Percentiles rank a stretch among this genome's conserved stretches.
Evolutionary conservation across 2,329 filamentous ascomycete genomes (phyloP).

Genomic region (Phoma herbarum): DNA sequence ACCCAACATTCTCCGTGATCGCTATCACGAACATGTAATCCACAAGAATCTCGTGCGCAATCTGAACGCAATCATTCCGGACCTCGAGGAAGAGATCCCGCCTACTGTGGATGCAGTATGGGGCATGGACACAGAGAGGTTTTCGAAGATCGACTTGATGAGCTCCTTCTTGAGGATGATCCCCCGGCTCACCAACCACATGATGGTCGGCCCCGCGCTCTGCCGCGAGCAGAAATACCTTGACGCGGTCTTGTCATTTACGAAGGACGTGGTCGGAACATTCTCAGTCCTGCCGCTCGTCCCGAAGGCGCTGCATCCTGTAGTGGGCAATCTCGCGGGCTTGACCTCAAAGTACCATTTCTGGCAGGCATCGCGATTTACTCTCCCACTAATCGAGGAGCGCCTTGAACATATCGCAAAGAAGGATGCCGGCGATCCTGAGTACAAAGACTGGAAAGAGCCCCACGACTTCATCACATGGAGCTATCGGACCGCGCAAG

Average conservation of each 20-base stretch:
- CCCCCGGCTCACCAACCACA: constrained; percentile 54
- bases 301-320: constrained; percentile 59
- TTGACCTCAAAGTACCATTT: constrained; percentile 60
- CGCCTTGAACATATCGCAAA: constrained; percentile 59
- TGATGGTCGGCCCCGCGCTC: constrained; percentile 56
- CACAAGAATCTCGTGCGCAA: constrained; percentile 53
- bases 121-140: constrained; percentile 50
- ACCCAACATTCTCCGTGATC: constrained; percentile 46
- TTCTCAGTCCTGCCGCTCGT: constrained; percentile 55
- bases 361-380: constrained; percentile 53
- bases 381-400: constrained; percentile 60
- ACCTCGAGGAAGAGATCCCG: constrained; percentile 51
- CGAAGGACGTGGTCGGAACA: constrained; percentile 56
- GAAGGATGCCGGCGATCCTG: constrained; percentile 54
- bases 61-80: constrained; percentile 50
- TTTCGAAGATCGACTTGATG: constrained; percentile 49
- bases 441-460: constrained; percentile 53
- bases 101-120: constrained; percentile 45
- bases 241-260: constrained; percentile 59
- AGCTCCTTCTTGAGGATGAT: constrained; percentile 52
- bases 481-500: constrained; percentile 62
- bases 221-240: constrained; percentile 60
- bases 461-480: constrained; percentile 68
- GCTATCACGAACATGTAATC: constrained; percentile 55
- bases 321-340: constrained; percentile 58